These are phyloP conservation scores for Otatea glauca DNA, from an alignment of 176 grass and related monocot species.

Conservation along the genomic window DNA sequence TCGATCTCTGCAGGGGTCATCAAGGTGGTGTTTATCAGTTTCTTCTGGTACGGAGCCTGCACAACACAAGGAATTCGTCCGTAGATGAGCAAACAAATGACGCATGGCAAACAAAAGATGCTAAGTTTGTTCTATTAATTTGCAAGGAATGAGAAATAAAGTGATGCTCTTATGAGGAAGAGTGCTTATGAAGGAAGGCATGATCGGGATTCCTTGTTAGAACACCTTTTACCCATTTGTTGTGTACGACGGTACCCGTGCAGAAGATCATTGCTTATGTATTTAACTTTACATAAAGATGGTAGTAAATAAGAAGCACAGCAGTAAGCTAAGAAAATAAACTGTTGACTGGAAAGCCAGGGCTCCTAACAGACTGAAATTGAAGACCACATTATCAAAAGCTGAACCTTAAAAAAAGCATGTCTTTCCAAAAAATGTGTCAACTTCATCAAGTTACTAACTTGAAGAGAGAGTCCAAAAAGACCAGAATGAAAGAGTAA, in stretches of 20 bases:
- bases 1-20: slow-evolving; percentile 72
- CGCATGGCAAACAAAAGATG: neutral
- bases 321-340: slow-evolving; percentile 4
- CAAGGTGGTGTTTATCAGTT: slow-evolving; percentile 69
- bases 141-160: too few relatives aligned
- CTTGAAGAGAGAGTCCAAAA: neutral
- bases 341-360: neutral
- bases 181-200: neutral
- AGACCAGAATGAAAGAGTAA: neutral
- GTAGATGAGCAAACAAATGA: neutral
- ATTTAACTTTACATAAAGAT: neutral
- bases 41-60: slow-evolving; percentile 88
- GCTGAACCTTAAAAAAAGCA: neutral
- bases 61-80: slow-evolving; percentile 20
- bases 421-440: slow-evolving; percentile 9
- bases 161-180: neutral
- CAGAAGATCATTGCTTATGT: neutral
- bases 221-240: neutral
- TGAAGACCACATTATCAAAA: neutral
- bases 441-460: neutral
- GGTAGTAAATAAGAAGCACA: neutral
- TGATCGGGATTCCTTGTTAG: neutral
- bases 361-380: neutral
- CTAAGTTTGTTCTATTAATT: too few relatives aligned
- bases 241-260: neutral